These are phyloP conservation scores for Trichoderma asperelloides DNA, from an alignment of 495 filamentous ascomycete species.

Conservation along the genomic window DNA sequence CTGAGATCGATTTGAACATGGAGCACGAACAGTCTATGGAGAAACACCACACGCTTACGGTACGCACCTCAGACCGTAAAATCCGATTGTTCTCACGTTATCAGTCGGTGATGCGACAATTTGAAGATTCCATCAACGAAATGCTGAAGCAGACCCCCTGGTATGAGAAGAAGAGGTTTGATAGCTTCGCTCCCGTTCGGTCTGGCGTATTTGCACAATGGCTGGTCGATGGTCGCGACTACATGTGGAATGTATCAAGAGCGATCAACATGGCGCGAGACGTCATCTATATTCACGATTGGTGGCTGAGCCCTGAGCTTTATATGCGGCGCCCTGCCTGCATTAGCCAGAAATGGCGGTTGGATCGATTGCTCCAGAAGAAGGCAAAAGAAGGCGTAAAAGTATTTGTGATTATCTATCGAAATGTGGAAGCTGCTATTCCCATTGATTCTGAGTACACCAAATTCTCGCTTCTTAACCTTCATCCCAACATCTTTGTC, in stretches of 20 bases:
- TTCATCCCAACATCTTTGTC: conserved; percentile 94
- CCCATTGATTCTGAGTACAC: conserved; percentile 99
- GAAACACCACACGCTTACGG: conserved; percentile 75
- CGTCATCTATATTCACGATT: conserved; percentile 98
- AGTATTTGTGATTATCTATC: conserved; percentile 96
- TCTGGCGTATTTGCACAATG: conserved; percentile 85
- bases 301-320: conserved; percentile 95
- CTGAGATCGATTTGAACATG: conserved; percentile 37
- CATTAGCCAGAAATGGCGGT: conserved; percentile 97
- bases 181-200: conserved; percentile 87
- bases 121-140: conserved; percentile 80
- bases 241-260: conserved; percentile 98
- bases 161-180: conserved; percentile 76
- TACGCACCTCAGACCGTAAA: conserved; percentile 81
- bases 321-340: conserved; percentile 93
- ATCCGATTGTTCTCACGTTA: conserved; percentile 87
- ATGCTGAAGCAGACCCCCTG: conserved; percentile 77
- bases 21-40: conserved; percentile 37
- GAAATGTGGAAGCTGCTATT: conserved; percentile 95
- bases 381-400: conserved; percentile 96
- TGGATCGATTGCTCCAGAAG: conserved; percentile 86
- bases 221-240: conserved; percentile 93
- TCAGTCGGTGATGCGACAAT: conserved; percentile 80
- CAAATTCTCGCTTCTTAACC: conserved; percentile 91
- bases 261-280: conserved; percentile 97